Percentiles rank a stretch among this genome's conserved stretches.
Evolutionary conservation across 306 rosid genomes (phyloP).

Genomic region (Corylus americana): DNA sequence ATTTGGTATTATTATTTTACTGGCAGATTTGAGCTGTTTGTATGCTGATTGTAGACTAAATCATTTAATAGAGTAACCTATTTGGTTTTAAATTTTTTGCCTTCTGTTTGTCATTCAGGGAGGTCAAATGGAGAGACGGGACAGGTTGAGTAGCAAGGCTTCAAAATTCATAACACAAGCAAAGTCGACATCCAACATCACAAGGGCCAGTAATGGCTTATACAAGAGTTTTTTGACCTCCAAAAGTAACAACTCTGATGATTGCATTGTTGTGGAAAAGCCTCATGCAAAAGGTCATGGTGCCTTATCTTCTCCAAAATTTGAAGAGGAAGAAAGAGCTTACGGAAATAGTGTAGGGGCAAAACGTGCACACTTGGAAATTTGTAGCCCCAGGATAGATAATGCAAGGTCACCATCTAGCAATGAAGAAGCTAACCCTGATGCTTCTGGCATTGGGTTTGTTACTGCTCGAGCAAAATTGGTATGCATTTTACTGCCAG

Average conservation of each 20-base stretch:
- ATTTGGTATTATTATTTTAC: constrained; percentile 40
- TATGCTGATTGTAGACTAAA: not conserved
- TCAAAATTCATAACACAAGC: constrained; percentile 52
- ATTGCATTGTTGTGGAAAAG: constrained; percentile 56
- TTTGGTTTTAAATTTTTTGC: not conserved
- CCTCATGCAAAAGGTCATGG: constrained; percentile 41
- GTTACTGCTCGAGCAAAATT: constrained; percentile 71
- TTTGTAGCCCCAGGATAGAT: constrained; percentile 50
- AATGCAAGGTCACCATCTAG: constrained; percentile 53
- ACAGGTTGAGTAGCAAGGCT: constrained; percentile 35
- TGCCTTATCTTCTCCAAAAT: constrained; percentile 40
- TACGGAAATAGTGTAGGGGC: constrained; percentile 40
- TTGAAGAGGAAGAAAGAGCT: constrained; percentile 63
- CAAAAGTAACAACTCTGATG: constrained; percentile 48
- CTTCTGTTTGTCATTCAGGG: constrained; percentile 36
- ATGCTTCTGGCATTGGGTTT: constrained; percentile 56
- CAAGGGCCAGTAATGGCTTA: constrained; percentile 39
- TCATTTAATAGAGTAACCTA: not conserved
- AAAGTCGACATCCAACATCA: constrained; percentile 47
- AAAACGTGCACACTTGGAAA: constrained; percentile 67
- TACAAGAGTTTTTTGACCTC: constrained; percentile 36
- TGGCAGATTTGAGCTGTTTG: not conserved
- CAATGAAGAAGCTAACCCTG: constrained; percentile 56
- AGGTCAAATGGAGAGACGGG: constrained; percentile 46
- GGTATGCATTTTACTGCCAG: constrained; percentile 33